A percentile compares a stretch with the other conserved stretches of the same genome.
phyloP scores from a whole-genome alignment of 257 asterid species.

The Striga asiatica region DNA sequence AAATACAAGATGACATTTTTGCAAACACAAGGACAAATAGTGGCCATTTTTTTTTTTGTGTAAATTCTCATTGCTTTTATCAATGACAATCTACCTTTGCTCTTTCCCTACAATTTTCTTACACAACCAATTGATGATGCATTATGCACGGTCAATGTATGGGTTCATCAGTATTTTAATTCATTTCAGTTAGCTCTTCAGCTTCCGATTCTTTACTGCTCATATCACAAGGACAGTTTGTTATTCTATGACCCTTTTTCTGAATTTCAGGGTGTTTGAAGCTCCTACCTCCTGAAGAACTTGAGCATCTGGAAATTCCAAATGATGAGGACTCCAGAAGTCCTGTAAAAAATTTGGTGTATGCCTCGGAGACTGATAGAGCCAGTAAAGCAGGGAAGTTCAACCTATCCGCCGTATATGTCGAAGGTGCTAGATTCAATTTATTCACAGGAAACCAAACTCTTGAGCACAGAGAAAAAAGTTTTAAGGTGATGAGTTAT shows the following conservation, averaged over 20 bases:
- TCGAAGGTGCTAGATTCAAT: conserved; percentile 55
- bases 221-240: background rate
- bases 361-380: conserved; percentile 35
- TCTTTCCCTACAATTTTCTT: background rate
- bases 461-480: conserved; percentile 66
- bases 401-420: conserved; percentile 29
- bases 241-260: conserved; percentile 10
- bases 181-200: background rate
- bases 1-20: no score
- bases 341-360: conserved; percentile 47
- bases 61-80: no score
- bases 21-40: no score
- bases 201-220: background rate
- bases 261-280: conserved; percentile 61
- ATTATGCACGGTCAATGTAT: background rate
- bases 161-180: background rate
- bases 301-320: conserved; percentile 64
- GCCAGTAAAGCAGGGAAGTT: conserved; percentile 23
- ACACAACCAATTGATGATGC: background rate
- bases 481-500: conserved; percentile 49
- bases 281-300: conserved; percentile 76
- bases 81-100: background rate
- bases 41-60: no score
- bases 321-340: conserved; percentile 23
- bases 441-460: conserved; percentile 90